Base-by-base conservation (phyloP, 495 filamentous ascomycete species). In the Penicillium pulvis region DNA sequence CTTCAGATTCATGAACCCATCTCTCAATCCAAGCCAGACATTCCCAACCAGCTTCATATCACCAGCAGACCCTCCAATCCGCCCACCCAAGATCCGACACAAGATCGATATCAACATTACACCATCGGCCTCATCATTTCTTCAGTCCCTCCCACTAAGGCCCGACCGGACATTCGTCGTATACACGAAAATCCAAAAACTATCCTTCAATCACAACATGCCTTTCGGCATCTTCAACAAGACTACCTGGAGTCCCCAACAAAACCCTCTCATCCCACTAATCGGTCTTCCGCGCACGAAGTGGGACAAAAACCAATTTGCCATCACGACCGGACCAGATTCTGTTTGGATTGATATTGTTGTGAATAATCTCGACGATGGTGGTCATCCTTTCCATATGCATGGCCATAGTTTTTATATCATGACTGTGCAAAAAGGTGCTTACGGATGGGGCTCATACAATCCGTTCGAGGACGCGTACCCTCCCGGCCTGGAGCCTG, bases 351-450 rank as follows among this genome's bases (percentile, higher is more conserved):
- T 41, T 14, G 39, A 41, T 6, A 6, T 41, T 1, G 39, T 41
- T 17, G 39, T 41, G 3, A 41, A 41, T 5, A 41, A 41, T n/a
- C 16, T 41, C 2, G 39, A 41, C 14, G 39, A 41, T n/a, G 14
- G 11, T 7, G 39, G 39, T 7, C 39, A 41, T 41, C 39, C 39
- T n/a, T 41, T 41, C 16, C 39, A 41, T 12, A 16, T 41, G 39
- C 92, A 95, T 75, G 91, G 91, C 4, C 90, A 96, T 74, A 82
- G 87, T 62, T 94, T 93, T 75, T 92, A 93, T 66, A 78, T 91
- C 17, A 75, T 90, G 16, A 71, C 73, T 26, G 79, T 85, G 2
- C 58, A 71, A 39, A 47, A 72, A 55, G 53, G 68, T 6, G 30
- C 61, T 5, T 63, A 59, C 16, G 72, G 73, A 53, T 76, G 74